These are phyloP conservation scores for Akanthomyces uredinophilus DNA, from an alignment of 2,329 filamentous ascomycete genomes.

Conservation along the genomic window DNA sequence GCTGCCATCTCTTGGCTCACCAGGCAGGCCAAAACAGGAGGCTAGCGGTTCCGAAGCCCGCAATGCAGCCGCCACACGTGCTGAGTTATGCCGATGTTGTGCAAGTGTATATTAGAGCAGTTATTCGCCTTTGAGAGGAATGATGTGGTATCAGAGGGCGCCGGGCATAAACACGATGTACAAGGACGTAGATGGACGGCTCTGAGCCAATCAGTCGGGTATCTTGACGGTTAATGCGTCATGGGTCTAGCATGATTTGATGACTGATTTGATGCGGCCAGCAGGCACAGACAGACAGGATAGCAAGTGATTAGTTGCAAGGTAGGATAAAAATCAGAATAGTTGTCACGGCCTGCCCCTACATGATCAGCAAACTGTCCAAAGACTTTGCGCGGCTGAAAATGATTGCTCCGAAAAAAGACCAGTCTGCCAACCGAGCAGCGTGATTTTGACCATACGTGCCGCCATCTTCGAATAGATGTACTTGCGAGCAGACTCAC, in stretches of 20 bases:
- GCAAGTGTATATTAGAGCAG: neutral
- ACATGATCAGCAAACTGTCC: too few relatives aligned
- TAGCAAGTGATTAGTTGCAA: neutral
- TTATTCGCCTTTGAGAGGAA: neutral
- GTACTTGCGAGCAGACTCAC: too few relatives aligned
- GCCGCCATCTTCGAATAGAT: too few relatives aligned
- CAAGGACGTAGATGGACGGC: neutral
- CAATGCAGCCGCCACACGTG: neutral
- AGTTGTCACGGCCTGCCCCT: too few relatives aligned
- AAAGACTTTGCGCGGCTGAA: too few relatives aligned
- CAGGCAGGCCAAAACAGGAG: neutral
- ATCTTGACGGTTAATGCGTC: neutral
- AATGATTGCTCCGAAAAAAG: too few relatives aligned
- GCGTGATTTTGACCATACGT: too few relatives aligned
- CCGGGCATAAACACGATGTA: neutral
- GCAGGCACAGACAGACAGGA: neutral
- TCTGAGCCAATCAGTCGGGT: neutral
- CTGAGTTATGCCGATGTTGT: neutral
- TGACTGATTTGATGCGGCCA: neutral
- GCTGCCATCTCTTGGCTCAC: neutral
- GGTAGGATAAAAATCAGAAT: too few relatives aligned
- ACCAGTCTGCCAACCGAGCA: too few relatives aligned
- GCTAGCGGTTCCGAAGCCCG: neutral
- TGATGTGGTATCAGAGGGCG: neutral
- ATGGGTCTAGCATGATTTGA: neutral